Base-by-base conservation (phyloP, 2,329 filamentous ascomycete genomes). In the Eutypella sp. region DNA sequence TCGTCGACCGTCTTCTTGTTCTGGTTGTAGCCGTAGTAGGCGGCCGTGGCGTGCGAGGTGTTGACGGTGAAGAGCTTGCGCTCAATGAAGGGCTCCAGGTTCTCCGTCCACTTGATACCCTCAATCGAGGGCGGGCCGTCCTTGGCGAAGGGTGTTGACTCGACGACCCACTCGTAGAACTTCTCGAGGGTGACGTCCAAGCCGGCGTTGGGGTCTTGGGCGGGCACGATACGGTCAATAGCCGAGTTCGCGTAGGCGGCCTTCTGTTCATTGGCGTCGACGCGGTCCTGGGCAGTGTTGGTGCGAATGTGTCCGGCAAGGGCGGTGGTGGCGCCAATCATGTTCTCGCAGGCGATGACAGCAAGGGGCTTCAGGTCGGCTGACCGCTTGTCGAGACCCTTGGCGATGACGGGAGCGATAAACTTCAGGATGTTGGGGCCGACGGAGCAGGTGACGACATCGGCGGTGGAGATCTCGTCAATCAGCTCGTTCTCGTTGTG, bases 11-110 rank as follows among this genome's bases (percentile, higher is more conserved):
- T 95, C 62, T 81, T 77, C 78, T 95, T 92, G 63, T 87, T 84
- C 55, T 84, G 80, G 72, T 90, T 79, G 78, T 95, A 87, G 45
- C 91, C 92, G 69, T 93, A 91, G 79, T 97, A 97, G 49, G 93
- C 92, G 18, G 91, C 91, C 7, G 92, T 95, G 49, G 93, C 93
- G 66, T 99, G 93, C 46, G 90, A 87, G 19, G 93, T 99, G 81
- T 99, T 99, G 79, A 99, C 92, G 19, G 93, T 99, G 78, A 91
- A 99, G 54, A 99, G 84, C 81, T 99, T 99, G 69, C 93, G 91
- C 82, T 99, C 93, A 61, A 99, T 97, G 74, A 92, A 99, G 47
- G 93, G 93, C 64, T 84, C 79, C 24, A 99, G 82, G 71, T 97
- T 79, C 54, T 89, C 83, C 48, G 97, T 93, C 82, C 89, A 96